Evolutionary conservation across 2,329 filamentous ascomycete species (phyloP).

Genomic region (Claviceps purpurea): DNA sequence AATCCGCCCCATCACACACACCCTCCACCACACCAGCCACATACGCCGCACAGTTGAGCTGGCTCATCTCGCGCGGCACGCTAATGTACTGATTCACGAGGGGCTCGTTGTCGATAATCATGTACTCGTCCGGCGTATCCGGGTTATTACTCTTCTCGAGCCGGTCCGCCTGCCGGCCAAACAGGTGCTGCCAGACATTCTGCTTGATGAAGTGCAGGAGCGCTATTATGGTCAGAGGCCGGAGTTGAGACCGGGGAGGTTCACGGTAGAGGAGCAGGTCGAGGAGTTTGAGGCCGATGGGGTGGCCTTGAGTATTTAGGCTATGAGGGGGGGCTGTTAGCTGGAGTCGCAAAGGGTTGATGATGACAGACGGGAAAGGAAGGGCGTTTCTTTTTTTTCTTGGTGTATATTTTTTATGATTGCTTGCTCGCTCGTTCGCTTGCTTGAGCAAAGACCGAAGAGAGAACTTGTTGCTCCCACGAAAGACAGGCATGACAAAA

Average conservation of each 20-base stretch:
- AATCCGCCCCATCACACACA: conserved; percentile 84
- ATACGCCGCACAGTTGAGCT: conserved; percentile 91
- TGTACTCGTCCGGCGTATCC: conserved; percentile 84
- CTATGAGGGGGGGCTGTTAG: conserved; percentile 27
- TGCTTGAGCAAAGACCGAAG: too few relatives aligned
- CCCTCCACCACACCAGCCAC: conserved; percentile 93
- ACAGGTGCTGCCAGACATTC: conserved; percentile 82
- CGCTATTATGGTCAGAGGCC: conserved; percentile 77
- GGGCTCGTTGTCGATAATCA: conserved; percentile 98
- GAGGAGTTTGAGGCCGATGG: conserved; percentile 84
- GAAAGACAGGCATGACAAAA: too few relatives aligned
- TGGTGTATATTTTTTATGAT: not conserved
- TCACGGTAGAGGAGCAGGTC: conserved; percentile 87
- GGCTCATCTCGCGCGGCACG: conserved; percentile 88
- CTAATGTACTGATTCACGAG: conserved; percentile 89
- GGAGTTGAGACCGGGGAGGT: conserved; percentile 52
- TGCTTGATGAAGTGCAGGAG: conserved; percentile 94
- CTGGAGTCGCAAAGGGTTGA: too few relatives aligned
- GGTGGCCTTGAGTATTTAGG: conserved; percentile 82
- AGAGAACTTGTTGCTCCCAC: too few relatives aligned
- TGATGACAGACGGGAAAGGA: not conserved
- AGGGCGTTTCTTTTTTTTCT: not conserved
- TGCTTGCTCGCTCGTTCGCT: not conserved
- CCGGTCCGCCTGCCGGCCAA: conserved; percentile 78
- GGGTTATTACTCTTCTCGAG: conserved; percentile 79